phyloP scores from a whole-genome alignment of 1,284 basidiomycete species.

The Fistulina hepatica region DNA sequence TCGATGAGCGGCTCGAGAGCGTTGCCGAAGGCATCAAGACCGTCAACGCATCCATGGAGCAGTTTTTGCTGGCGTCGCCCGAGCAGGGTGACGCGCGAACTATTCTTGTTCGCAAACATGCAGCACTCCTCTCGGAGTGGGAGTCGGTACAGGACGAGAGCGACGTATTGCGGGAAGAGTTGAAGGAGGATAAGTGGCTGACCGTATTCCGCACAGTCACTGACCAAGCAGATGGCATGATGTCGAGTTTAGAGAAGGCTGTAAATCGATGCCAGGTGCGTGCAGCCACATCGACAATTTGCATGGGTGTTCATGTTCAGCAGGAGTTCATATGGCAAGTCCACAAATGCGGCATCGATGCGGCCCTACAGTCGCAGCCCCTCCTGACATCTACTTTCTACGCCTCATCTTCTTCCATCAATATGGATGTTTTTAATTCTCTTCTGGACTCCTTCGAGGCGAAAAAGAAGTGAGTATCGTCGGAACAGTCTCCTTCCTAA shows the following conservation, averaged over 20 bases:
- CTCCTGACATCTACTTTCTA: conserved; percentile 34
- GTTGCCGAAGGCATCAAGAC: conserved; percentile 60
- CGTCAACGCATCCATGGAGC: conserved; percentile 47
- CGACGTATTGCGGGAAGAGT: conserved; percentile 74
- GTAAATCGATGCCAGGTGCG: conserved; percentile 73
- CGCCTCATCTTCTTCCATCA: conserved; percentile 41
- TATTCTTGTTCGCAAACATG: conserved; percentile 61
- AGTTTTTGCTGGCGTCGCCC: conserved; percentile 34
- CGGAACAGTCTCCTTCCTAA: neutral
- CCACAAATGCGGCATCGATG: conserved; percentile 44
- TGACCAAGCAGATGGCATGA: conserved; percentile 92
- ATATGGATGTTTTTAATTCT: conserved; percentile 50
- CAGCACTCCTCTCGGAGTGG: conserved; percentile 64
- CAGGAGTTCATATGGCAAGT: conserved; percentile 80
- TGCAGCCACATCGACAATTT: conserved; percentile 8
- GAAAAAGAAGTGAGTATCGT: conserved; percentile 62
- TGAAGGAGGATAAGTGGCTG: conserved; percentile 94
- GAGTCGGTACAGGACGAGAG: conserved; percentile 70
- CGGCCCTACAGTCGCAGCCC: conserved; percentile 30
- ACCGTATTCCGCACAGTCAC: conserved; percentile 89
- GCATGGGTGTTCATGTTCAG: conserved; percentile 5
- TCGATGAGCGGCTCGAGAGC: conserved; percentile 71
- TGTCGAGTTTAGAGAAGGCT: conserved; percentile 88
- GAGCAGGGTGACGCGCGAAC: too few species aligned
- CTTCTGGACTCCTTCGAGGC: conserved; percentile 68